Base-by-base conservation (phyloP, 208 protist species). In the Trypanosoma mega region DNA sequence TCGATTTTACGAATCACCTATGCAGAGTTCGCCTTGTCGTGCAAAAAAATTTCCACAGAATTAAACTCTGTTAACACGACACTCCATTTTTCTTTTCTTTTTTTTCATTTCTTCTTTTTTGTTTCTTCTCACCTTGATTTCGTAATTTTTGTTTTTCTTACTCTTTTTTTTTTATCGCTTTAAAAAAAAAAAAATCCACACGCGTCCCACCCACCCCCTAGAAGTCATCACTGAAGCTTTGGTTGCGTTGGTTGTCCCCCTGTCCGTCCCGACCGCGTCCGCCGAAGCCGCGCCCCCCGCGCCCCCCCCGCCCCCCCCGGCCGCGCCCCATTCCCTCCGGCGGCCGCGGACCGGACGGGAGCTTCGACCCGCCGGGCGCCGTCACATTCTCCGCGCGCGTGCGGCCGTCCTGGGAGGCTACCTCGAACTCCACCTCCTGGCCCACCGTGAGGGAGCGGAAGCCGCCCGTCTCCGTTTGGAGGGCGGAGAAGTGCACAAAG, bases 371-470 rank as follows among this genome's bases (percentile, higher is more conserved):
- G 21, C 83, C 86, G 9, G 78, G 76, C 20, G 48, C 73, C 5
- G 88, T 94, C 48, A 97, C 91, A 63, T 94, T 94, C 62, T 92
- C 87, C 6, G 87, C 91, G 18, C 88, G 87, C 20, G 85, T 94
- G 60, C 88, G 82, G 14, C 91, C 91, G 46, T 97, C 86, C 60
- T 93, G 77, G 27, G 80, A 80, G 26, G 79, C 72, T 12, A 94
- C 86, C 80, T 97, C 88, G 46, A 94, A 94, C 74, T 97, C 91
- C 4, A 97, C 88, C 58, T 92, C 83, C 78, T 97, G 88, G 45
- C 85, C 91, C 8, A 93, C 75, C 0, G 78, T 76, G 20, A 95
- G 85, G 20, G 86, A 64, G 67, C 87, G 84, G 65, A 88, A 94
- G 57, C 88, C 85, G 50, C 83, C 86, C 5, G 85, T 74, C 68